Percentiles rank a stretch among this genome's conserved stretches.
phyloP scores from a whole-genome alignment of 805 yeast species.

The Ogataea corticis region DNA sequence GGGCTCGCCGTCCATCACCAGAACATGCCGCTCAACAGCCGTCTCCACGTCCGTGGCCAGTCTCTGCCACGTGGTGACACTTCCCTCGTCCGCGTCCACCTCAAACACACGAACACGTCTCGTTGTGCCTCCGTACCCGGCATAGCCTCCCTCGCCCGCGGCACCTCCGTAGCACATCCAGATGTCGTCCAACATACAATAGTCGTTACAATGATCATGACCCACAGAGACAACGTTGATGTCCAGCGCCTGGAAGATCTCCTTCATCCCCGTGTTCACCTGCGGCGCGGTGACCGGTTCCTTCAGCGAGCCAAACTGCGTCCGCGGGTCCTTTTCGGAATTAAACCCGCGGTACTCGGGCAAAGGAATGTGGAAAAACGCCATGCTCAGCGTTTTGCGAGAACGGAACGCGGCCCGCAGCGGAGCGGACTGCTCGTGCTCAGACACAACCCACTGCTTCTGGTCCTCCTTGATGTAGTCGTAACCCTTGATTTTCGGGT shows the following conservation, averaged over 20 bases:
- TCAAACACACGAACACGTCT: slow-evolving; percentile 77
- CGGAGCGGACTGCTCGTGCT: slow-evolving; percentile 9
- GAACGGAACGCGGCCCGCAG: slow-evolving; percentile 16
- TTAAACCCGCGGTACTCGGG: slow-evolving; percentile 69
- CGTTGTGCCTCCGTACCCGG: slow-evolving; percentile 85
- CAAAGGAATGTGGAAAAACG: slow-evolving; percentile 91
- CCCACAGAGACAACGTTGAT: slow-evolving; percentile 81
- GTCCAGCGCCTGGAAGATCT: slow-evolving; percentile 60
- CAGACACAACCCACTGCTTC: slow-evolving; percentile 16
- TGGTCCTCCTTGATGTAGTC: slow-evolving; percentile 65
- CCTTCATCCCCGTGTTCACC: slow-evolving; percentile 66
- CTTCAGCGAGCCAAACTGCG: slow-evolving; percentile 58
- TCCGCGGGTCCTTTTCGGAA: slow-evolving; percentile 25
- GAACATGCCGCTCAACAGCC: not conserved
- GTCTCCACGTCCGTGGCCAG: not conserved
- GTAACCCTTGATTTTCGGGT: slow-evolving; percentile 75
- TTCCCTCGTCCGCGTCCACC: slow-evolving; percentile 40
- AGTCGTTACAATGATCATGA: slow-evolving; percentile 96
- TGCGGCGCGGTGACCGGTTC: slow-evolving; percentile 83
- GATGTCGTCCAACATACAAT: slow-evolving; percentile 62
- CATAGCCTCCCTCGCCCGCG: slow-evolving; percentile 94
- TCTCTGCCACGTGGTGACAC: slow-evolving; percentile 6
- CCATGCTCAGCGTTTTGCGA: slow-evolving; percentile 65
- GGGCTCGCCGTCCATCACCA: slow-evolving; percentile 1
- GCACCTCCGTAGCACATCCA: slow-evolving; percentile 97